Conservation (phyloP, 2,329 filamentous ascomycete genomes). For the Colletotrichum gigasporum region DNA sequence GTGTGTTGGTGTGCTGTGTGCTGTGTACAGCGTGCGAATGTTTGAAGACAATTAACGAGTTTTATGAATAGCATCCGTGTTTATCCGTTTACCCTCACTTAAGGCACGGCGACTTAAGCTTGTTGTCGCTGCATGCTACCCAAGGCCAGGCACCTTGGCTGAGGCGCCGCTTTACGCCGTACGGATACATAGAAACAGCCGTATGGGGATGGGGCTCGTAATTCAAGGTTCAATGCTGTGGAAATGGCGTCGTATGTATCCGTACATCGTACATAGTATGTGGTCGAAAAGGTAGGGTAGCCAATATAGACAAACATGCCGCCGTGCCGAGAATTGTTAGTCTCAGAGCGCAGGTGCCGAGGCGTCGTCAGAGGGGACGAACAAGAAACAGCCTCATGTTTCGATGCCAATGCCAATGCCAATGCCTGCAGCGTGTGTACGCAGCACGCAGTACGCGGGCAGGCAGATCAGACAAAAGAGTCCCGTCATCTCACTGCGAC, state of each 20-base stretch:
- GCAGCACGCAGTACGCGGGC: too few relatives aligned
- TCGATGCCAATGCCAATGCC: slow-evolving; percentile 37
- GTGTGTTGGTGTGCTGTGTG: too few relatives aligned
- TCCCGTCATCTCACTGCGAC: too few relatives aligned
- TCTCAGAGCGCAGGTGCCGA: slow-evolving; percentile 25
- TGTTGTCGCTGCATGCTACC: background rate
- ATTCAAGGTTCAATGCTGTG: slow-evolving; percentile 5
- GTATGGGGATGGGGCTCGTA: background rate
- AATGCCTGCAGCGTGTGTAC: background rate
- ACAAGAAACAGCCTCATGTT: slow-evolving; percentile 45
- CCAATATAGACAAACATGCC: slow-evolving; percentile 28
- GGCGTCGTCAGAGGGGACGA: slow-evolving; percentile 27
- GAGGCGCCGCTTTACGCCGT: too few relatives aligned
- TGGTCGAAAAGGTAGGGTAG: slow-evolving; percentile 29
- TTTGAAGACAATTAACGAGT: background rate
- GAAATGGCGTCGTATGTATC: background rate
- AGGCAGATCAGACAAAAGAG: too few relatives aligned
- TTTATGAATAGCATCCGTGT: slow-evolving; percentile 17
- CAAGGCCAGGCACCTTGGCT: too few relatives aligned
- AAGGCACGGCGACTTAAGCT: slow-evolving; percentile 24
- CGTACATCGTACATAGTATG: too few relatives aligned
- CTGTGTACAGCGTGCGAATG: too few relatives aligned
- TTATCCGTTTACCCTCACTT: slow-evolving; percentile 3
- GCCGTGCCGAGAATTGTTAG: slow-evolving; percentile 12
- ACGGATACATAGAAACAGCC: too few relatives aligned